Evolutionary conservation across 148 eudicot species (phyloP).

Genomic region (Chenopodium suecicum): DNA sequence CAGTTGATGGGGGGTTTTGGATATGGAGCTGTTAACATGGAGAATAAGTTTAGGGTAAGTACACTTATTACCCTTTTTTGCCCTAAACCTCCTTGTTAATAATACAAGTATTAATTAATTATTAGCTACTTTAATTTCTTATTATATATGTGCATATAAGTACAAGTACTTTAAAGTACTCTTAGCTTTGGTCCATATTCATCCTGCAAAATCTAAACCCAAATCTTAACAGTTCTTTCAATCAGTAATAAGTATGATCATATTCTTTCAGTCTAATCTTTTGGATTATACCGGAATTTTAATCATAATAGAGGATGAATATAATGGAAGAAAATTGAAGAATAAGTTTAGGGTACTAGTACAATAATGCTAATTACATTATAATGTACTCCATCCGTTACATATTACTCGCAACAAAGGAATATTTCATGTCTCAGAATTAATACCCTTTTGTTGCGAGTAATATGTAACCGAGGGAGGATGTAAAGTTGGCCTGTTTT

Average conservation of each 20-base stretch:
- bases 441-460: too few species aligned
- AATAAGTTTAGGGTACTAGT: neutral
- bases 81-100: conserved; percentile 13
- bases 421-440: too few species aligned
- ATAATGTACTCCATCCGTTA: too few species aligned
- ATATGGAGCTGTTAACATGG: conserved; percentile 81
- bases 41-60: conserved; percentile 70
- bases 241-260: too few species aligned
- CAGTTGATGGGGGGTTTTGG: conserved; percentile 63
- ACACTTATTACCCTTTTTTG: neutral
- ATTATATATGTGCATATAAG: neutral
- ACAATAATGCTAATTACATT: neutral
- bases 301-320: too few species aligned
- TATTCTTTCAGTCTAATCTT: too few species aligned
- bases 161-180: neutral
- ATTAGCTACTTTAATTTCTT: neutral
- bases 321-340: neutral
- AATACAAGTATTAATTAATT: neutral
- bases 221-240: neutral
- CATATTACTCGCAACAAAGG: too few species aligned
- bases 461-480: too few species aligned
- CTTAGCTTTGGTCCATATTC: neutral
- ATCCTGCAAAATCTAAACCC: neutral
- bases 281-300: too few species aligned
- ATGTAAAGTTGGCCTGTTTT: neutral